Evolutionary conservation across 352 stramenopile genomes (phyloP).

Genomic region (Pythium utonaiense): DNA sequence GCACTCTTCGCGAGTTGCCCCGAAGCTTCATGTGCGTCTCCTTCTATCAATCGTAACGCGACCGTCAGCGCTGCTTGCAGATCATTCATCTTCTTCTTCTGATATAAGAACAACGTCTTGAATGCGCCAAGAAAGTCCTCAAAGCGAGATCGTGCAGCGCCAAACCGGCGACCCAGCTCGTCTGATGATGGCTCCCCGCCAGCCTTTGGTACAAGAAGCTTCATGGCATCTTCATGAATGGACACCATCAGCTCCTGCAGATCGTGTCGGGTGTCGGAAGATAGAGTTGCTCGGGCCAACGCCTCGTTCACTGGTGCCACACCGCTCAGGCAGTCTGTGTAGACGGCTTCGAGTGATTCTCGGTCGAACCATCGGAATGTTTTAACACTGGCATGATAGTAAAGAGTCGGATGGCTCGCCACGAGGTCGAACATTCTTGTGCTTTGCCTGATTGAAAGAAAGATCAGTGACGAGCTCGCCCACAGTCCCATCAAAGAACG

Average conservation of each 20-base stretch:
- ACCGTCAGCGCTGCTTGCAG: conserved; percentile 11
- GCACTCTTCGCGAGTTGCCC: conserved; percentile 32
- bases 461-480: no score
- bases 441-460: conserved; percentile 21
- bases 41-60: conserved; percentile 26
- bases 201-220: background rate
- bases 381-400: conserved; percentile 44
- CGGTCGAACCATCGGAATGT: conserved; percentile 35
- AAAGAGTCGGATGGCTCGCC: conserved; percentile 34
- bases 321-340: conserved; percentile 23
- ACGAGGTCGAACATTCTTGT: conserved; percentile 38
- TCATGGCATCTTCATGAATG: conserved; percentile 19
- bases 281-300: conserved; percentile 8
- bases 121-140: conserved; percentile 49
- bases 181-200: conserved; percentile 1
- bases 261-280: conserved; percentile 11
- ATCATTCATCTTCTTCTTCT: conserved; percentile 32
- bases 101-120: conserved; percentile 41
- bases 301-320: conserved; percentile 1
- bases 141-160: conserved; percentile 30
- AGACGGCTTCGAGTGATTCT: conserved; percentile 35
- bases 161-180: conserved; percentile 16
- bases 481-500: no score
- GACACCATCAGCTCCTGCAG: conserved; percentile 5
- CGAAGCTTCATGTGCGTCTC: conserved; percentile 25